phyloP scores from a whole-genome alignment of 2,329 filamentous ascomycete species.

The Phialemoniopsis sp. region DNA sequence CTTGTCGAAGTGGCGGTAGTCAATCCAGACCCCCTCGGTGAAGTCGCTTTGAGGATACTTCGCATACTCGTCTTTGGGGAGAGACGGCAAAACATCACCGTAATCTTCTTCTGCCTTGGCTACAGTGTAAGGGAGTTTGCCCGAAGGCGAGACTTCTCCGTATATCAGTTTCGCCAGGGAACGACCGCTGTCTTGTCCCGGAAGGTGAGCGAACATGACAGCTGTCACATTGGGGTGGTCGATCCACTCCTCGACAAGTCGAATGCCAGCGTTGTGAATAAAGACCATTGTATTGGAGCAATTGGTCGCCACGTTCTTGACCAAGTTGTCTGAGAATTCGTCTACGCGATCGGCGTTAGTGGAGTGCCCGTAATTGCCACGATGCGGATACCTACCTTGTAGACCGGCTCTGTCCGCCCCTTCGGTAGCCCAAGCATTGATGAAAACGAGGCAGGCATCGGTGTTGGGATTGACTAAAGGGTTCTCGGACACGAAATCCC shows the following conservation, averaged over 20 bases:
- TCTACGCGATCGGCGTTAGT: too few relatives aligned
- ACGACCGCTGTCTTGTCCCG: slow-evolving; percentile 61
- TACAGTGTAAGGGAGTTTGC: slow-evolving; percentile 60
- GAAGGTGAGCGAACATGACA: slow-evolving; percentile 58
- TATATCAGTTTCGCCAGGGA: slow-evolving; percentile 54
- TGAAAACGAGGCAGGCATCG: slow-evolving; percentile 65
- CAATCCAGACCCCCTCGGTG: slow-evolving; percentile 70
- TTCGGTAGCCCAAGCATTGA: slow-evolving; percentile 62
- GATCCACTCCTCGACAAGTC: slow-evolving; percentile 51
- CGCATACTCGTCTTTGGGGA: too few relatives aligned
- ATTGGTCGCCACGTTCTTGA: slow-evolving; percentile 40
- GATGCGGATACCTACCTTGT: too few relatives aligned
- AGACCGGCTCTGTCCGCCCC: slow-evolving; percentile 52
- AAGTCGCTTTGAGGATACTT: slow-evolving; percentile 71
- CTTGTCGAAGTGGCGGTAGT: slow-evolving; percentile 67
- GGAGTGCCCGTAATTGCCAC: too few relatives aligned
- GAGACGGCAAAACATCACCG: too few relatives aligned
- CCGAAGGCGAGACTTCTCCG: slow-evolving; percentile 47
- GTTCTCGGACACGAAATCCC: slow-evolving; percentile 47
- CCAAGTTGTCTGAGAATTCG: slow-evolving; percentile 43
- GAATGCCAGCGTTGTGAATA: slow-evolving; percentile 42
- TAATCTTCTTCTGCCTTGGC: slow-evolving; percentile 51
- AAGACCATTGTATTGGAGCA: slow-evolving; percentile 45
- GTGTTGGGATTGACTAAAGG: slow-evolving; percentile 43
- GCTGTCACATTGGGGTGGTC: slow-evolving; percentile 62